Conservation (phyloP, 805 yeast species). For the Lachancea mirantina region DNA sequence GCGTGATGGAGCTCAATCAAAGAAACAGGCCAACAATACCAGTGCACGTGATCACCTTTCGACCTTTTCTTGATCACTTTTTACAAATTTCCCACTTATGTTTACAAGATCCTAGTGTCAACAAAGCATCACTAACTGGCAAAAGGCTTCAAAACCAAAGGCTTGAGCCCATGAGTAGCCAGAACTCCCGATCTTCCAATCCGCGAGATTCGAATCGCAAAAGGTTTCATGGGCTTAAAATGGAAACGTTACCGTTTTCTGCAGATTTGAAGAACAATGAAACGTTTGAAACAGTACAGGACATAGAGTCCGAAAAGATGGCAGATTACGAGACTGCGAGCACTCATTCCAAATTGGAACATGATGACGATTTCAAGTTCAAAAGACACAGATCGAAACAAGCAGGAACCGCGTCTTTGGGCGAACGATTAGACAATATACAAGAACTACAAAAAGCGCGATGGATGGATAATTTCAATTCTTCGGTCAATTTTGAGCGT, state of each 20-base stretch:
- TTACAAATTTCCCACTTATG: too few relatives aligned
- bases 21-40: too few relatives aligned
- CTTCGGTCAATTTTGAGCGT: constrained; percentile 16
- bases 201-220: constrained; percentile 8
- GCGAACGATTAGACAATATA: constrained; percentile 26
- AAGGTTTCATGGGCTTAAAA: constrained; percentile 10
- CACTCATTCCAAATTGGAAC: constrained; percentile 16
- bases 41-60: too few relatives aligned
- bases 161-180: constrained; percentile 8
- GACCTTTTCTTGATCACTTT: too few relatives aligned
- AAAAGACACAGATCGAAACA: constrained; percentile 24
- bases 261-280: constrained; percentile 5
- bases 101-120: too few relatives aligned
- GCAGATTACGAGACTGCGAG: constrained; percentile 1
- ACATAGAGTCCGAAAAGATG: not conserved
- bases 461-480: constrained; percentile 30
- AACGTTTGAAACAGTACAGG: constrained; percentile 2
- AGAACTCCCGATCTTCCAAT: constrained; percentile 8
- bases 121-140: too few relatives aligned
- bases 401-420: constrained; percentile 24
- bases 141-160: too few relatives aligned
- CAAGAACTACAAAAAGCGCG: constrained; percentile 23
- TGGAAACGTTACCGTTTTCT: constrained; percentile 13
- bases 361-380: constrained; percentile 29
- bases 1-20: too few relatives aligned